Evolutionary conservation across 192 early-diverging fungal genomes (phyloP).

Genomic region (Mortierella alpina): DNA sequence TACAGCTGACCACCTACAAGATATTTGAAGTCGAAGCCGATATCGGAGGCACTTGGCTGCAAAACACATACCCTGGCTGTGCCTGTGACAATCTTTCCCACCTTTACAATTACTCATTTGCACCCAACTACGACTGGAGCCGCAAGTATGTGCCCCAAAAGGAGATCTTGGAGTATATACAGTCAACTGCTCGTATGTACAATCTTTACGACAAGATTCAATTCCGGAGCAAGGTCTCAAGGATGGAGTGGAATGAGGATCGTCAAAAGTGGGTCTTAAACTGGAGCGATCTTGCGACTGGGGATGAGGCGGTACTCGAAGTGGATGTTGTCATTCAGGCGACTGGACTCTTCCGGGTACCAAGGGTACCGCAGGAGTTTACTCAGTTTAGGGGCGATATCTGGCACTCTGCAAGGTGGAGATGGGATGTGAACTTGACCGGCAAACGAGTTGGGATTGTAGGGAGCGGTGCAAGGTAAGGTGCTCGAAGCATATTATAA

Average conservation of each 20-base stretch:
- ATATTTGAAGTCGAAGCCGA: constrained; percentile 54
- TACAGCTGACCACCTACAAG: constrained; percentile 42
- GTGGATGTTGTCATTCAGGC: constrained; percentile 48
- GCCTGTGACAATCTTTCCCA: constrained; percentile 58
- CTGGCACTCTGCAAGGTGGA: constrained; percentile 57
- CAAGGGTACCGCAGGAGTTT: constrained; percentile 38
- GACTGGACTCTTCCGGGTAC: constrained; percentile 33
- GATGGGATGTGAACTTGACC: constrained; percentile 26
- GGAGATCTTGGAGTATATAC: constrained; percentile 13
- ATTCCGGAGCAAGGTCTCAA: constrained; percentile 16
- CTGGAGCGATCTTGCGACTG: constrained; percentile 10
- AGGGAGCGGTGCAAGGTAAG: constrained; percentile 50
- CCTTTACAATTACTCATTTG: constrained; percentile 51
- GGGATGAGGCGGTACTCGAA: constrained; percentile 6
- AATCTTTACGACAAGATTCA: constrained; percentile 28
- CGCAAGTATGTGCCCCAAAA: constrained; percentile 18
- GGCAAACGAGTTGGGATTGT: constrained; percentile 55
- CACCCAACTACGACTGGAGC: constrained; percentile 55
- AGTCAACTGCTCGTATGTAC: constrained; percentile 22
- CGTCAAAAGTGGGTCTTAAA: constrained; percentile 13
- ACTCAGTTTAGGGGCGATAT: constrained; percentile 31
- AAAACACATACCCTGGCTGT: constrained; percentile 55
- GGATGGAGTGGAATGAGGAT: constrained; percentile 11
- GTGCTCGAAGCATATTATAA: not conserved
- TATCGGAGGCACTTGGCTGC: constrained; percentile 61